Percentiles rank a stretch among this genome's conserved stretches.
Evolutionary conservation across 768 basidiomycete species (phyloP).

Genomic region (Punctularia strigosozonata): DNA sequence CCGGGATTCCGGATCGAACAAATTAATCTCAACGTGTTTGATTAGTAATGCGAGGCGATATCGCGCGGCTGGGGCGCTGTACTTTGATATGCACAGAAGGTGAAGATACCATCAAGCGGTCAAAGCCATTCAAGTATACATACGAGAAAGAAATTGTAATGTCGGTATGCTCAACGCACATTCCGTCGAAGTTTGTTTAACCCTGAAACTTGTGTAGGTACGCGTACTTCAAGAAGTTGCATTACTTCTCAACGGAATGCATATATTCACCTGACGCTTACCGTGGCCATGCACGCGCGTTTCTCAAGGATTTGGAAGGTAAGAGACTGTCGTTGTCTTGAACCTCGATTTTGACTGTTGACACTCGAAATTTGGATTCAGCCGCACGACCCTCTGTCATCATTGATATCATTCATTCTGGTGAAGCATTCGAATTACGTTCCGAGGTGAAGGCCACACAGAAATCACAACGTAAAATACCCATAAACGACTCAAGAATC

Average conservation of each 20-base stretch:
- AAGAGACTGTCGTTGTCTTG: no score
- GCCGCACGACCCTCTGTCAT: constrained; percentile 90
- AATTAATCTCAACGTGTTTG: not conserved
- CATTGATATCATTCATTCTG: constrained; percentile 95
- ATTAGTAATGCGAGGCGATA: constrained; percentile 94
- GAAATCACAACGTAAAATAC: constrained; percentile 67
- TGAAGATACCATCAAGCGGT: constrained; percentile 91
- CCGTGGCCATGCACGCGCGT: constrained; percentile 87
- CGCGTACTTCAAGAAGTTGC: constrained; percentile 97
- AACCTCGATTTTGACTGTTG: no score
- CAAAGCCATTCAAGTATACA: constrained; percentile 99
- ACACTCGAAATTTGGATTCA: no score
- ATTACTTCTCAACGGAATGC: constrained; percentile 98
- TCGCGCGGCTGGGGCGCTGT: constrained; percentile 86
- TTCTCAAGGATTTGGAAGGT: constrained; percentile 94
- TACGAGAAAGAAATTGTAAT: constrained; percentile 99
- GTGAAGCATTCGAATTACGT: constrained; percentile 81
- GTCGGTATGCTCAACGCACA: no score
- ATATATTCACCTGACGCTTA: constrained; percentile 99
- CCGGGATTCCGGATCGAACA: constrained; percentile 1
- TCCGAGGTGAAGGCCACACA: constrained; percentile 78
- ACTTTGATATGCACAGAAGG: constrained; percentile 92
- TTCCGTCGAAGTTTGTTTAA: not conserved
- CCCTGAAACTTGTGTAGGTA: constrained; percentile 44
- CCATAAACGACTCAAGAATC: not conserved